phyloP scores from a whole-genome alignment of 129 eudicot species.

The Artemisia argyi region DNA sequence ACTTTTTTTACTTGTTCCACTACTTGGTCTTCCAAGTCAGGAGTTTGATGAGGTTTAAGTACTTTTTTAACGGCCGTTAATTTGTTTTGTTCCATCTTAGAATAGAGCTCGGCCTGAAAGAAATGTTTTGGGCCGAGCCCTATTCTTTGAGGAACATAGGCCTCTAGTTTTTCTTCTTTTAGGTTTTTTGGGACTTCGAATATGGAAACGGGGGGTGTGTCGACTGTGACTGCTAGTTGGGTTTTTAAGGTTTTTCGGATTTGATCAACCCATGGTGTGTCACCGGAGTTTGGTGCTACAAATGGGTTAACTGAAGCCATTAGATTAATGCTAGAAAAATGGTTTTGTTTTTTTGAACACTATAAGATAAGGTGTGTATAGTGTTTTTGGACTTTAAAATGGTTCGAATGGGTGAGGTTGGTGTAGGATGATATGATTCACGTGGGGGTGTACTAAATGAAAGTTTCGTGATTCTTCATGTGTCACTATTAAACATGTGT shows the following conservation, averaged over 20 bases:
- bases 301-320: slow-evolving; percentile 24
- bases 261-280: slow-evolving; percentile 37
- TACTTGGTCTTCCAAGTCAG: slow-evolving; percentile 27
- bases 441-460: no score
- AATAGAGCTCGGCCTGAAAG: slow-evolving; percentile 35
- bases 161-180: slow-evolving; percentile 31
- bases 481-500: no score
- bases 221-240: slow-evolving; percentile 25
- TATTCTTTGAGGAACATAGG: slow-evolving; percentile 43
- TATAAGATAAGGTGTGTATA: no score
- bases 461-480: no score
- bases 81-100: slow-evolving; percentile 44
- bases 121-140: slow-evolving; percentile 61
- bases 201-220: slow-evolving; percentile 36
- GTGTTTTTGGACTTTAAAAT: no score
- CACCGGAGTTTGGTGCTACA: slow-evolving; percentile 20
- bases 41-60: slow-evolving; percentile 2
- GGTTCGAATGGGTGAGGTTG: no score
- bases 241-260: slow-evolving; percentile 31
- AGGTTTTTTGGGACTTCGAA: slow-evolving; percentile 37
- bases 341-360: no score
- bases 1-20: no score
- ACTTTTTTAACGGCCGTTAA: slow-evolving; percentile 38
- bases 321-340: neutral
- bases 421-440: no score